phyloP scores from a whole-genome alignment of 108 stramenopile genomes.

The Pseudonitzschia delicatissima region DNA sequence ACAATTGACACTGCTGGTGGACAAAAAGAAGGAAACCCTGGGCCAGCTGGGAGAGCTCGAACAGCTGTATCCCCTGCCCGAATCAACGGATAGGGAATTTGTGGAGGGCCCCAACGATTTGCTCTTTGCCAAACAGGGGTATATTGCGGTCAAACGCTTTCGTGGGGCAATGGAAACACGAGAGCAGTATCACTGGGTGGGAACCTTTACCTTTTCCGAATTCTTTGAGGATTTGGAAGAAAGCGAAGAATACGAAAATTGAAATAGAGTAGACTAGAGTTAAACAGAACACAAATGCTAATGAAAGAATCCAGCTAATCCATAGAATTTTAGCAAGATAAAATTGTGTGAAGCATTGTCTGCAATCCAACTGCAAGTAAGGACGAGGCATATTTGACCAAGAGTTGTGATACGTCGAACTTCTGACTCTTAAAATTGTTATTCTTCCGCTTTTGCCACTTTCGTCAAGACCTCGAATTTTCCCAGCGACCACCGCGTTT shows the following conservation, averaged over 20 bases:
- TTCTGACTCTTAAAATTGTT: not conserved
- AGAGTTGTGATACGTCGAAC: too few species aligned
- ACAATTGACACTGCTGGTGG: constrained; percentile 21
- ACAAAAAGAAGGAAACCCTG: constrained; percentile 13
- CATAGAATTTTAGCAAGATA: too few species aligned
- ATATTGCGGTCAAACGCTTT: constrained; percentile 35
- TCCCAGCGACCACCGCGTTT: constrained; percentile 8
- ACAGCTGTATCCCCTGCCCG: constrained; percentile 26
- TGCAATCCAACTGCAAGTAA: too few species aligned
- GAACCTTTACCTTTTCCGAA: constrained; percentile 31
- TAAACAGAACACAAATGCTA: too few species aligned
- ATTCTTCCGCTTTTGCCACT: not conserved
- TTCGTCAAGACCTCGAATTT: not conserved
- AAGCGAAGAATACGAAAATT: too few species aligned
- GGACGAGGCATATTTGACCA: too few species aligned
- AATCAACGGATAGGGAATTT: not conserved
- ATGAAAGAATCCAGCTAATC: too few species aligned
- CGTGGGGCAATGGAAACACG: constrained; percentile 35
- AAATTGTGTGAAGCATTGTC: too few species aligned
- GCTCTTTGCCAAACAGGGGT: constrained; percentile 36
- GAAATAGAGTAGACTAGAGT: too few species aligned
- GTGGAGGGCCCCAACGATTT: constrained; percentile 31
- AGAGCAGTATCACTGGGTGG: constrained; percentile 43
- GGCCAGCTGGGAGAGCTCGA: constrained; percentile 26
- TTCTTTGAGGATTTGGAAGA: constrained; percentile 40